Percentiles rank a stretch among this genome's conserved stretches.
Conservation (phyloP, 805 yeast species). For the Saturnispora saitoi region DNA sequence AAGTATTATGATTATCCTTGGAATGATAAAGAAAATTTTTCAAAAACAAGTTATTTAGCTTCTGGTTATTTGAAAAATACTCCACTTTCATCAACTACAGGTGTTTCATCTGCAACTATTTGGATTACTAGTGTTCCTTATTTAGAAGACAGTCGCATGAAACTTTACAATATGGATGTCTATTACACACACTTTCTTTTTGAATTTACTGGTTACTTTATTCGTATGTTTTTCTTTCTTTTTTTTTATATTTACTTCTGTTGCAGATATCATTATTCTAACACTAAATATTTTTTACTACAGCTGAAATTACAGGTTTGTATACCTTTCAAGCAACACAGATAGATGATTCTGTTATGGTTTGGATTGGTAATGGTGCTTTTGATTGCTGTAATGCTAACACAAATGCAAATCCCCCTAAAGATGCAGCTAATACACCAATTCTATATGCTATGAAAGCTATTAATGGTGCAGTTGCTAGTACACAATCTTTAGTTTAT, state of each 20-base stretch:
- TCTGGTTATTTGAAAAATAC: not conserved
- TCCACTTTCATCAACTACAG: not conserved
- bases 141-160: not conserved
- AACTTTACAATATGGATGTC: not conserved
- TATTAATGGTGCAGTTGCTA: not conserved
- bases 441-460: not conserved
- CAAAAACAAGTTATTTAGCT: not conserved
- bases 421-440: not conserved
- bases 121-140: not conserved
- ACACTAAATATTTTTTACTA: no score
- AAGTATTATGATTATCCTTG: not conserved
- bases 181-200: constrained; percentile 7
- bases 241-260: no score
- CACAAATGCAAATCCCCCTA: not conserved
- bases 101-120: not conserved
- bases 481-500: not conserved
- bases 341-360: constrained; percentile 27
- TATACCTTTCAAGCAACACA: constrained; percentile 16
- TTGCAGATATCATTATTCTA: no score
- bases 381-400: constrained; percentile 28
- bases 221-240: no score
- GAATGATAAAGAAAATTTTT: no score
- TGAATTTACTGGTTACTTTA: constrained; percentile 14
- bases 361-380: constrained; percentile 25
- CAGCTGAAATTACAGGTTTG: constrained; percentile 15